Evolutionary conservation across 1,139 yeast species (phyloP).

Genomic region (Taiozyma sp.): DNA sequence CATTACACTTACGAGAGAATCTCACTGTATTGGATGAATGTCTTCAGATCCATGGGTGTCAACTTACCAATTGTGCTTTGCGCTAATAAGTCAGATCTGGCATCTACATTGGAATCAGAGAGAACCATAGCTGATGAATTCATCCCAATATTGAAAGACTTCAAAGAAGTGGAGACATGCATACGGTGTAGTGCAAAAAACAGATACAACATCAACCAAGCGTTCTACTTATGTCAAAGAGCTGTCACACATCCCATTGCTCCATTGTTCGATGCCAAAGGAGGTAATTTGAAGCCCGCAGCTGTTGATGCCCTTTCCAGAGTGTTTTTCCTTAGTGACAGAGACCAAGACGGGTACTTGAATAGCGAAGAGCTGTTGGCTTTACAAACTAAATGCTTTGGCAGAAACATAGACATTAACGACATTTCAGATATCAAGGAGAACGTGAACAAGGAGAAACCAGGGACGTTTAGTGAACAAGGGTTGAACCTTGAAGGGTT

Average conservation of each 20-base stretch:
- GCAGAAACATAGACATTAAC: slow-evolving; percentile 46
- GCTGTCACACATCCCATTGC: slow-evolving; percentile 93
- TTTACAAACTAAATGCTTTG: slow-evolving; percentile 75
- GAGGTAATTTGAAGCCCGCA: slow-evolving; percentile 72
- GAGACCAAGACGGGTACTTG: slow-evolving; percentile 83
- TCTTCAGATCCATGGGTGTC: slow-evolving; percentile 87
- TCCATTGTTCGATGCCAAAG: slow-evolving; percentile 90
- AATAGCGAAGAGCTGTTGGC: slow-evolving; percentile 64
- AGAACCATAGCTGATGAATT: slow-evolving; percentile 46
- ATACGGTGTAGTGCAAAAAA: slow-evolving; percentile 81
- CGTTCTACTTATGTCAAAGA: slow-evolving; percentile 87
- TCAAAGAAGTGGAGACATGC: slow-evolving; percentile 91
- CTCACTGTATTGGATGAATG: slow-evolving; percentile 90
- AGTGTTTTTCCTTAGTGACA: slow-evolving; percentile 79
- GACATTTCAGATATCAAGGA: slow-evolving; percentile 47
- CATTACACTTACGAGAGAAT: slow-evolving; percentile 92
- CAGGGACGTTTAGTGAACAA: slow-evolving; percentile 27
- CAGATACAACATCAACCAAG: slow-evolving; percentile 78
- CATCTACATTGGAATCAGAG: slow-evolving; percentile 25
- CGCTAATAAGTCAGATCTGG: slow-evolving; percentile 72
- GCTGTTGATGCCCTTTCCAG: slow-evolving; percentile 75
- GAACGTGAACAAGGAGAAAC: slow-evolving; percentile 26
- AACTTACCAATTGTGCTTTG: slow-evolving; percentile 88
- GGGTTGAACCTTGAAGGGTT: slow-evolving; percentile 80
- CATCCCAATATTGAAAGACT: slow-evolving; percentile 80